Percentiles rank a stretch among this genome's conserved stretches.
phyloP scores from a whole-genome alignment of 345 rosid species.

The Euphorbia pulcherrima region DNA sequence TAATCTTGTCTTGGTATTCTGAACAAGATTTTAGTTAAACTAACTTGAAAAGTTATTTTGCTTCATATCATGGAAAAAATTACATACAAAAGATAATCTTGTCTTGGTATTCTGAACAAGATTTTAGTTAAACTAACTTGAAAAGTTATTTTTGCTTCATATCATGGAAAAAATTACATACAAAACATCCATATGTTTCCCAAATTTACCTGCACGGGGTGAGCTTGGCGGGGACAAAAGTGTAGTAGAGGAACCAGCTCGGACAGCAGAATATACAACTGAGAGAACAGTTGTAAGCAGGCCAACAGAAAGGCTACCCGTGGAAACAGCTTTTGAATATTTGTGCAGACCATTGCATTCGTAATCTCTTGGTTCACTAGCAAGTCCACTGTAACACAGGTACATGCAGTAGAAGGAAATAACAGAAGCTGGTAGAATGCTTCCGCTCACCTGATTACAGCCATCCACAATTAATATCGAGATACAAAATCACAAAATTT shows the following conservation, averaged over 20 bases:
- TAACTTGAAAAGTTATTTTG: not conserved
- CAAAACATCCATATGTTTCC: not conserved
- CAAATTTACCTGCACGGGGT: slow-evolving; percentile 71
- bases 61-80: not conserved
- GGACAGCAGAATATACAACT: slow-evolving; percentile 94
- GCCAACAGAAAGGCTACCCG: slow-evolving; percentile 79
- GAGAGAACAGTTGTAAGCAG: slow-evolving; percentile 84
- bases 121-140: slow-evolving; percentile 8
- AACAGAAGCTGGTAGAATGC: slow-evolving; percentile 94
- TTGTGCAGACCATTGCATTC: slow-evolving; percentile 93
- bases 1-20: not conserved
- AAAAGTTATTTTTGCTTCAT: not conserved
- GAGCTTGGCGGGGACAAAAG: slow-evolving; percentile 85
- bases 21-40: slow-evolving; percentile 1
- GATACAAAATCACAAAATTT: not conserved
- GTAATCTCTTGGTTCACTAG: slow-evolving; percentile 93
- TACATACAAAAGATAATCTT: not conserved
- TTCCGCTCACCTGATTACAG: slow-evolving; percentile 69
- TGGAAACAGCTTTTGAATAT: slow-evolving; percentile 86
- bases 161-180: not conserved
- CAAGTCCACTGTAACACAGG: slow-evolving; percentile 92
- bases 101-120: not conserved
- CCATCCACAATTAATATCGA: slow-evolving; percentile 7
- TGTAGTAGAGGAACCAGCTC: slow-evolving; percentile 94
- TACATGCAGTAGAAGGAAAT: slow-evolving; percentile 89